phyloP scores from a whole-genome alignment of 257 asterid species.

The Solanum virginianum region DNA sequence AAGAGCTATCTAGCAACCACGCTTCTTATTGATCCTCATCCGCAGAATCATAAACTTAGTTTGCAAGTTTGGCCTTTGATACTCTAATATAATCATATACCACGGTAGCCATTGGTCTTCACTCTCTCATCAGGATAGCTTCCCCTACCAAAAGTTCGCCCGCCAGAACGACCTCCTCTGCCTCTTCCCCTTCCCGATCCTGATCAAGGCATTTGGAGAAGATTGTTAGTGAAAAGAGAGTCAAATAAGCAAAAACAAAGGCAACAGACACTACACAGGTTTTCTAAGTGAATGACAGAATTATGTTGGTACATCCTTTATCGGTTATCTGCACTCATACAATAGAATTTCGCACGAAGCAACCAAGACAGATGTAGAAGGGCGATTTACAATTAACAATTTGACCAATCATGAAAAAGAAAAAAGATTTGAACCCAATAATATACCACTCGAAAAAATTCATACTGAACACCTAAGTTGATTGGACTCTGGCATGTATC shows the following conservation, averaged over 20 bases:
- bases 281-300: not conserved
- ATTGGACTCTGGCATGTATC: not conserved
- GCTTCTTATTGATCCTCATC: not conserved
- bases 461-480: not conserved
- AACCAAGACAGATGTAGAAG: not conserved
- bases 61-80: not conserved
- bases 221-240: not conserved
- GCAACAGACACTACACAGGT: not conserved
- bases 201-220: slow-evolving; percentile 15
- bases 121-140: slow-evolving; percentile 8
- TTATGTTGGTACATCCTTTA: not conserved
- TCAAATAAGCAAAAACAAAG: not conserved
- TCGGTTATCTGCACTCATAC: not conserved
- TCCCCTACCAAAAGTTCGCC: slow-evolving; percentile 42
- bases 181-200: slow-evolving; percentile 55
- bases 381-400: not conserved
- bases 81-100: slow-evolving; percentile 7
- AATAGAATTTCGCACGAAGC: not conserved
- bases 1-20: not conserved
- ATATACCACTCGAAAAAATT: not conserved
- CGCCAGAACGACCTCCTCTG: slow-evolving; percentile 42
- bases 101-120: slow-evolving; percentile 22
- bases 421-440: not conserved
- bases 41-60: not conserved
- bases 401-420: not conserved